These are phyloP conservation scores for Plasmodium sp. DNA, from an alignment of 169 alveolate genomes.

Conservation along the genomic window DNA sequence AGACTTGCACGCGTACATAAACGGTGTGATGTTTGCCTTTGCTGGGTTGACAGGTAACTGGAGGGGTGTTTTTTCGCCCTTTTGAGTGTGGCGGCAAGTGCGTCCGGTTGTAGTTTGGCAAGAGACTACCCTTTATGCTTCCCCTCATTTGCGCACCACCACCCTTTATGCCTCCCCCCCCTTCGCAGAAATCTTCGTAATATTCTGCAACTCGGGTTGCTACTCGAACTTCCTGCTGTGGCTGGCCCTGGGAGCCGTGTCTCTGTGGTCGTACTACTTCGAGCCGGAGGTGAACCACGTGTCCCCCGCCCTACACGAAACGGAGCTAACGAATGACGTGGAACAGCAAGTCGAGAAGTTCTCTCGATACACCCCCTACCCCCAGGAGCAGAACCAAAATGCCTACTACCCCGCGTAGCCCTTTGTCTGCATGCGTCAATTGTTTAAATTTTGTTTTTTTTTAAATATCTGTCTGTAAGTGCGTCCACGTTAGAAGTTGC, in stretches of 20 bases:
- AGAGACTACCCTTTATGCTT: background rate
- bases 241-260: slow-evolving; percentile 90
- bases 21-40: slow-evolving; percentile 87
- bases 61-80: background rate
- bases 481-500: background rate
- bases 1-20: slow-evolving; percentile 93
- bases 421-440: slow-evolving; percentile 18
- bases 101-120: background rate
- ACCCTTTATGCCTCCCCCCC: slow-evolving; percentile 31
- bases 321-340: slow-evolving; percentile 93
- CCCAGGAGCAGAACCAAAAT: slow-evolving; percentile 60
- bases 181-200: slow-evolving; percentile 82
- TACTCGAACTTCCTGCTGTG: slow-evolving; percentile 80
- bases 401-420: slow-evolving; percentile 74
- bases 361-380: slow-evolving; percentile 86
- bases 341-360: slow-evolving; percentile 94
- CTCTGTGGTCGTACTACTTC: slow-evolving; percentile 91
- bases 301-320: slow-evolving; percentile 94
- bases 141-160: background rate
- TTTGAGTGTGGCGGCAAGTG: background rate
- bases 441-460: slow-evolving; percentile 70
- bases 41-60: slow-evolving; percentile 87
- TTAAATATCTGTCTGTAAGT: background rate
- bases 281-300: slow-evolving; percentile 93
- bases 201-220: slow-evolving; percentile 82